Conservation (phyloP, 2,329 filamentous ascomycete species). For the Venturia aucupariae region DNA sequence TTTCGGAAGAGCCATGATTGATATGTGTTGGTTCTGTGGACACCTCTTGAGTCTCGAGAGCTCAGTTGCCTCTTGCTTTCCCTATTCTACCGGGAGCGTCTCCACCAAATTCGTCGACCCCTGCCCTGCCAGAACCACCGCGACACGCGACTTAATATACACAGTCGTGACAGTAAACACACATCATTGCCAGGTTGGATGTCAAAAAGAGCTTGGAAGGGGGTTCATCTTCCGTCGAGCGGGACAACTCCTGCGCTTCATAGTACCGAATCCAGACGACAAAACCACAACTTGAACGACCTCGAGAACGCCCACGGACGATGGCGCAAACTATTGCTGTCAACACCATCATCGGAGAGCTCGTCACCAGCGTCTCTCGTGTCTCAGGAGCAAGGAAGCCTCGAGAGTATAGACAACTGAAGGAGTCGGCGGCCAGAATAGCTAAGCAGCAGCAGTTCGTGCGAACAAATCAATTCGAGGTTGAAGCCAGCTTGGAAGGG, state of each 20-base stretch:
- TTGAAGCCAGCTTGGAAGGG: constrained; percentile 31
- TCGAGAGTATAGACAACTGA: constrained; percentile 26
- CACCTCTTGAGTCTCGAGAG: not conserved
- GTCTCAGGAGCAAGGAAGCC: constrained; percentile 28
- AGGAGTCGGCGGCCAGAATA: constrained; percentile 30
- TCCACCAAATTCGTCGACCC: not conserved
- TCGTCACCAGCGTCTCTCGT: constrained; percentile 57
- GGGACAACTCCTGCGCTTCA: not conserved
- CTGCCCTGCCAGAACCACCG: not conserved
- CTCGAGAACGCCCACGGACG: not conserved
- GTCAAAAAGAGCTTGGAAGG: not conserved
- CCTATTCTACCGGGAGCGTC: not conserved
- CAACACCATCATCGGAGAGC: constrained; percentile 56
- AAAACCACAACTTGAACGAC: not conserved
- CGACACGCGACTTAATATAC: too few relatives aligned
- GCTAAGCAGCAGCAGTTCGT: constrained; percentile 34
- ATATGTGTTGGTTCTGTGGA: constrained; percentile 3
- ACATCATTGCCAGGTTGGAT: not conserved
- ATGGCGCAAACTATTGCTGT: constrained; percentile 14
- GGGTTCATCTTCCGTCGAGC: not conserved
- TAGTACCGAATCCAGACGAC: not conserved
- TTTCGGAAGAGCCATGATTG: constrained; percentile 72
- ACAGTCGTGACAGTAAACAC: too few relatives aligned
- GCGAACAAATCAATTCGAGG: constrained; percentile 41
- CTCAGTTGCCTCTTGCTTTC: not conserved